Evolutionary conservation across 495 filamentous ascomycete species (phyloP).

Genomic region (Talaromyces thailandensis): DNA sequence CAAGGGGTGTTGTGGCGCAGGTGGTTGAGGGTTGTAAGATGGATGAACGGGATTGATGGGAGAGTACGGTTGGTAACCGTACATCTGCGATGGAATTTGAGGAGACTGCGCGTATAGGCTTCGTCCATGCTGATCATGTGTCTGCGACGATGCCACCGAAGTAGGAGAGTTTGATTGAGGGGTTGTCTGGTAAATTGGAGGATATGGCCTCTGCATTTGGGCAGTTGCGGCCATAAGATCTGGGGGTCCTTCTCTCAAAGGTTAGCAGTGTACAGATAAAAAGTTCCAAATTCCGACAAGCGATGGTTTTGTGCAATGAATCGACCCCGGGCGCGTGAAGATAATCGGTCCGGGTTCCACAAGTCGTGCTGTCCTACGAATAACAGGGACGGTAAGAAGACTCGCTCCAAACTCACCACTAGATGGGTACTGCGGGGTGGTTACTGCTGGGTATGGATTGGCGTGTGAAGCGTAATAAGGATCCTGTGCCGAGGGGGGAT

Average conservation of each 20-base stretch:
- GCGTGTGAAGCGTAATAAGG: conserved; percentile 62
- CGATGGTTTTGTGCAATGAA: not conserved
- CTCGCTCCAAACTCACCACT: conserved; percentile 53
- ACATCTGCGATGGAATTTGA: conserved; percentile 67
- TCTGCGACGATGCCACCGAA: conserved; percentile 86
- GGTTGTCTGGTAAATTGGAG: conserved; percentile 83
- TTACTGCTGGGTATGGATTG: conserved; percentile 64
- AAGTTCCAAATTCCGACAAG: not conserved
- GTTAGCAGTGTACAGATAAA: conserved; percentile 9
- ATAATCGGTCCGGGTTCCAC: not conserved
- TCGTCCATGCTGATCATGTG: conserved; percentile 77
- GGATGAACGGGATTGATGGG: conserved; percentile 62
- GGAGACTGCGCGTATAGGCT: conserved; percentile 74
- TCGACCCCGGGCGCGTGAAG: not conserved
- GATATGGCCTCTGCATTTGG: conserved; percentile 77
- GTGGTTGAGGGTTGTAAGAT: conserved; percentile 67
- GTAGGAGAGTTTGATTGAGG: conserved; percentile 93
- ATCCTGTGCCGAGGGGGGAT: conserved; percentile 57
- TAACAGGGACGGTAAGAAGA: conserved; percentile 3
- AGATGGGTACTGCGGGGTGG: conserved; percentile 63
- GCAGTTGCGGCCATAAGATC: conserved; percentile 87
- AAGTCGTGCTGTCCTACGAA: not conserved
- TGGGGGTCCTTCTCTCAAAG: conserved; percentile 51
- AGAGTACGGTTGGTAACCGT: conserved; percentile 67
- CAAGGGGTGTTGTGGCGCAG: conserved; percentile 58